Percentiles rank a stretch among this genome's conserved stretches.
phyloP scores from a whole-genome alignment of 129 eudicot genomes.

The Tagetes erecta region DNA sequence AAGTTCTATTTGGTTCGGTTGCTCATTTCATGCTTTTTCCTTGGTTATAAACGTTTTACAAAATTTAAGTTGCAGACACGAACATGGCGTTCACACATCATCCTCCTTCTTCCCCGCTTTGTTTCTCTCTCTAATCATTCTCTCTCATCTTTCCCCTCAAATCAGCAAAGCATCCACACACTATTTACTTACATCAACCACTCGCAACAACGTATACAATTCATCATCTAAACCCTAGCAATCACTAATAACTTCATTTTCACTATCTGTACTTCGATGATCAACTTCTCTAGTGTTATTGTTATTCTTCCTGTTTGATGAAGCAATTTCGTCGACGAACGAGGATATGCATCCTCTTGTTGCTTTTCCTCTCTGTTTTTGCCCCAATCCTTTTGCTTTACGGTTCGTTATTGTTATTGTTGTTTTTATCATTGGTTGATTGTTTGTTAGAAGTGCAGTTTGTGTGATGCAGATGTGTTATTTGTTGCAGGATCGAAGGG shows the following conservation, averaged over 20 bases:
- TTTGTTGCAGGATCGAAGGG: conserved; percentile 52
- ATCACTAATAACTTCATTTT: background rate
- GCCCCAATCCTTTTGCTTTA: conserved; percentile 70
- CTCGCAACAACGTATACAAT: background rate
- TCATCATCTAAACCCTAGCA: conserved; percentile 50
- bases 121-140: conserved; percentile 26
- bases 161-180: conserved; percentile 33
- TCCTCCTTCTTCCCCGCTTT: conserved; percentile 42
- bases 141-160: conserved; percentile 15
- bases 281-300: background rate
- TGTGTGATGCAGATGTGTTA: background rate
- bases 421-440: background rate
- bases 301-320: conserved; percentile 42
- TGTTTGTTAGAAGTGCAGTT: background rate
- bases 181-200: conserved; percentile 24
- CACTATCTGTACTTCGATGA: conserved; percentile 13
- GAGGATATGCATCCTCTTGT: conserved; percentile 88
- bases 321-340: conserved; percentile 60
- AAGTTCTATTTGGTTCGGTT: too few relatives aligned
- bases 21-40: too few relatives aligned
- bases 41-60: background rate
- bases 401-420: conserved; percentile 16
- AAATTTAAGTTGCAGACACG: conserved; percentile 22
- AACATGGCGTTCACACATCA: conserved; percentile 55
- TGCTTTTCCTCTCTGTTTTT: conserved; percentile 64